Evolutionary conservation across 1,284 basidiomycete species (phyloP), one percentile per base, ranked within the genome.

Genomic region (Cutaneotrichosporon sp.): DNA sequence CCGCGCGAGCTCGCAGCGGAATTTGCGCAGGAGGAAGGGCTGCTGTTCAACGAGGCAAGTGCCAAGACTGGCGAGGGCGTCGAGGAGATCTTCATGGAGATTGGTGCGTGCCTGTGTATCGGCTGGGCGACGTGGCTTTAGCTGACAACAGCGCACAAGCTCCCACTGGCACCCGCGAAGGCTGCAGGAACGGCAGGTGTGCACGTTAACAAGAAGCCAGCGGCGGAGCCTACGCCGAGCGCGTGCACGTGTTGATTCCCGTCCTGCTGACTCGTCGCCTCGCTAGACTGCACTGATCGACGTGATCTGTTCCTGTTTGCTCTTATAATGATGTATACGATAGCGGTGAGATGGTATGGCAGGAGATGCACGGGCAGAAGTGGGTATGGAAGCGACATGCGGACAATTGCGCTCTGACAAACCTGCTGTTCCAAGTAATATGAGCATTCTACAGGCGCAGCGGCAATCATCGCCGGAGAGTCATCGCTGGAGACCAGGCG

Each of bases 41-140:
- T 97, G 52, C 86, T 97, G 82, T 97, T 94, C 86, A 84, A 85
- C 52, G 93, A 97, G 78, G 93, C 93, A 1, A 93, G 89, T 72
- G 93, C 93, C 46, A 97, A 97, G 82, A 81, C 84, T 29, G 90
- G 92, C 35, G 86, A 91, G 56, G 90, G 90, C 57, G 93, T 97
- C 22, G 76, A 84, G 46, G 88, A 90, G 52, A 84, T 94, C 64
- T 97, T 94, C 76, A 85, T 84, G 52, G 83, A 86, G 25, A 92
- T 94, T 59, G 72, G 74, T 72, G 55, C 52, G 73, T 67, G 11
- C 17, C 20, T 14, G n/a, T 24, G n/a, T n/a, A 29, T 9, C 24
- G n/a, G n/a, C n/a, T n/a, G n/a, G n/a, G n/a, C n/a, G n/a, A n/a
- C n/a, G n/a, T n/a, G n/a, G n/a, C n/a, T n/a, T n/a, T n/a, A 19